Conservation (phyloP, 139 green algal species). For the Ulvella scutata region DNA sequence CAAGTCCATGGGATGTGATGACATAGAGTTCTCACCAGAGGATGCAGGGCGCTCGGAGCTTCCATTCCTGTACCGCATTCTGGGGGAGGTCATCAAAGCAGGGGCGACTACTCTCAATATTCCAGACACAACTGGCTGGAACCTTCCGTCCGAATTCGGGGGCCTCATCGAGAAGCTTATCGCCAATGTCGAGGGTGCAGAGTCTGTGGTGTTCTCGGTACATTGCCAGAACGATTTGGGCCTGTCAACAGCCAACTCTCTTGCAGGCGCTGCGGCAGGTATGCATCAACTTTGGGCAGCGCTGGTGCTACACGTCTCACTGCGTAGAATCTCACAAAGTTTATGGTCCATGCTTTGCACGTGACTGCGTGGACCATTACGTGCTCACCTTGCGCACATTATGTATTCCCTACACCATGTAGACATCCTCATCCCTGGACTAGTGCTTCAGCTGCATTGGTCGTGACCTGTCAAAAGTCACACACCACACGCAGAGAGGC, state of each 20-base stretch:
- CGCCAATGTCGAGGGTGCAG: constrained; percentile 68
- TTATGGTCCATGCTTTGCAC: no score
- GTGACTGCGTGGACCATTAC: no score
- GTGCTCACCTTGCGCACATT: no score
- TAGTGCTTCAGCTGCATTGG: no score
- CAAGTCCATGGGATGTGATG: constrained; percentile 69
- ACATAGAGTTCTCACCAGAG: constrained; percentile 97
- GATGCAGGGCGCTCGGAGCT: constrained; percentile 83
- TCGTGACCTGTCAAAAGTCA: no score
- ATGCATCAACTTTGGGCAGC: no score
- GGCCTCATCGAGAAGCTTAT: constrained; percentile 72
- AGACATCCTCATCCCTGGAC: no score
- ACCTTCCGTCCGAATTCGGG: constrained; percentile 89
- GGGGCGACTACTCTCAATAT: constrained; percentile 99
- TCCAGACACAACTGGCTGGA: constrained; percentile 91
- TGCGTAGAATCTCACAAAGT: no score
- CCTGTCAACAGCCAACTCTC: constrained; percentile 86
- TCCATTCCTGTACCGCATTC: constrained; percentile 82
- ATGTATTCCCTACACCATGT: no score
- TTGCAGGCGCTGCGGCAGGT: constrained; percentile 60
- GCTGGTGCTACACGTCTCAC: no score
- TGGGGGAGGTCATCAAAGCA: constrained; percentile 64
- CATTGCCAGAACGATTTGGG: constrained; percentile 99
- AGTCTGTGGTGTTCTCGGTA: constrained; percentile 62
- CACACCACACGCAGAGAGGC: no score